phyloP scores from a whole-genome alignment of 148 eudicot species.

The Nyssa sinensis region DNA sequence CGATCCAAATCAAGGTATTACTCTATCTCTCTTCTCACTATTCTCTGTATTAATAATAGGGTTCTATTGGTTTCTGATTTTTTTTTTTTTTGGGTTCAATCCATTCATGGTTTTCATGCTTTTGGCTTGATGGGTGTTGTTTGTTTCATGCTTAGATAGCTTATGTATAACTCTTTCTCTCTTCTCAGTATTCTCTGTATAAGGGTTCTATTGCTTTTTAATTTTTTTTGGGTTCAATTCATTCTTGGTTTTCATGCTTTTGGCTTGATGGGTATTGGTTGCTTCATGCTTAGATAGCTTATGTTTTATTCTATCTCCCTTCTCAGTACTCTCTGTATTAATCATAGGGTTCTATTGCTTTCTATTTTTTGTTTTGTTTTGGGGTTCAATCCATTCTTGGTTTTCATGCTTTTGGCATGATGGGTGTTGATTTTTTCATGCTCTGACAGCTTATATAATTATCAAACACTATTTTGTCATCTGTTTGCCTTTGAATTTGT shows the following conservation, averaged over 20 bases:
- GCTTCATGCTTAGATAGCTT: background rate
- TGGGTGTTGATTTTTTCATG: background rate
- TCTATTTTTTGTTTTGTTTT: background rate
- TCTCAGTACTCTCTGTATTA: constrained; percentile 7
- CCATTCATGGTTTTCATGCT: background rate
- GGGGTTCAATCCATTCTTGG: background rate
- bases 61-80: constrained; percentile 17
- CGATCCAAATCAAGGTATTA: constrained; percentile 44
- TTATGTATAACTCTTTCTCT: background rate
- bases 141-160: background rate
- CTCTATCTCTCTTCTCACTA: background rate
- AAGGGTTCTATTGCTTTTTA: constrained; percentile 19
- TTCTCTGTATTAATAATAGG: constrained; percentile 13
- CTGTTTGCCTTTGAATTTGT: constrained; percentile 12
- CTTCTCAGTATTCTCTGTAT: constrained; percentile 1
- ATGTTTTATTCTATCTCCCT: background rate
- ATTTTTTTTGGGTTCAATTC: background rate
- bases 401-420: background rate
- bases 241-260: background rate
- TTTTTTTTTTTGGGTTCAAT: background rate
- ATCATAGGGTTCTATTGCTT: constrained; percentile 16
- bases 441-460: background rate
- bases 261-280: background rate
- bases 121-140: background rate
- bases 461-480: background rate